Evolutionary conservation across 169 alveolate species (phyloP).

Genomic region (Plasmodium coatneyi): DNA sequence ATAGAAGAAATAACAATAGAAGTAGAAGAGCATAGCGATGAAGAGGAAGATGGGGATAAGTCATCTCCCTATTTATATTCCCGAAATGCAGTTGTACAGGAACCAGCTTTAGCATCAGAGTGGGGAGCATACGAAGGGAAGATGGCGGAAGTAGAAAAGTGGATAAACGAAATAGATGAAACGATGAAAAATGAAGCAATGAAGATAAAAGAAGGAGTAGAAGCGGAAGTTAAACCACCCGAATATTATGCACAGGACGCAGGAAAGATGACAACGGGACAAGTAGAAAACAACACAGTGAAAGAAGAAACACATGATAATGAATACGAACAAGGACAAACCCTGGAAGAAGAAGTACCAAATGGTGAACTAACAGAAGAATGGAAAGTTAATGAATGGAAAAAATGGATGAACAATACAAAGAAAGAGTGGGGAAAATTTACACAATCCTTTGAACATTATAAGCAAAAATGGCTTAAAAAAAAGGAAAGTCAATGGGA

Average conservation of each 20-base stretch:
- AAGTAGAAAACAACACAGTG: neutral
- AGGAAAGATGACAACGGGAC: neutral
- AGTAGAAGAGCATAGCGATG: constrained; percentile 10
- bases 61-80: neutral
- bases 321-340: neutral
- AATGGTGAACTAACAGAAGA: neutral
- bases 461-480: neutral
- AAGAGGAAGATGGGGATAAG: neutral
- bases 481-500: constrained; percentile 35
- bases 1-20: constrained; percentile 36
- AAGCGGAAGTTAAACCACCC: neutral
- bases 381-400: constrained; percentile 24
- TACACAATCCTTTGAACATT: neutral
- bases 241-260: neutral
- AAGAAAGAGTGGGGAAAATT: constrained; percentile 1
- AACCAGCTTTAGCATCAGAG: neutral
- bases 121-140: neutral
- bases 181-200: constrained; percentile 1
- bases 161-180: constrained; percentile 19
- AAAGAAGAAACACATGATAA: neutral
- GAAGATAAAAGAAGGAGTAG: constrained; percentile 20
- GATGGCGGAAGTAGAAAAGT: constrained; percentile 7
- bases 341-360: neutral
- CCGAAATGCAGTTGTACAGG: neutral
- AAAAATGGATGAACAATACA: constrained; percentile 19